phyloP scores from a whole-genome alignment of 306 rosid species.

The Prinsepia uniflora region DNA sequence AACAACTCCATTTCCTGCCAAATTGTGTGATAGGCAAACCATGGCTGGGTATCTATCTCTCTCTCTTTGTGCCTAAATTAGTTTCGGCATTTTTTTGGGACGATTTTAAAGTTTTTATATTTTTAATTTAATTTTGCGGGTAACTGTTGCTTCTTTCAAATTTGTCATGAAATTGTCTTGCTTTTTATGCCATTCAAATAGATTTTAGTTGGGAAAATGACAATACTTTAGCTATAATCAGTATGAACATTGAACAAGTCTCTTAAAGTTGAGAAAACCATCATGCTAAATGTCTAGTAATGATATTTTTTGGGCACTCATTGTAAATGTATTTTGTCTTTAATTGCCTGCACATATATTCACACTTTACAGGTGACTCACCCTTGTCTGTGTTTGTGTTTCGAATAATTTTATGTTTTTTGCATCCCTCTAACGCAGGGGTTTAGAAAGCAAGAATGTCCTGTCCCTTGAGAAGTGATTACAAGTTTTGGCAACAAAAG shows the following conservation, averaged over 20 bases:
- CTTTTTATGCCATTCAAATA: not conserved
- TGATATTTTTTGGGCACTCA: no score
- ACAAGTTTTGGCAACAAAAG: not conserved
- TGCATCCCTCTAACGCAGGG: no score
- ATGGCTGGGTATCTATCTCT: conserved; percentile 12
- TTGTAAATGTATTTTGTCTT: no score
- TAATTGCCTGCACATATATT: no score
- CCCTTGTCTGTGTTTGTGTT: no score
- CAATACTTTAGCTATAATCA: not conserved
- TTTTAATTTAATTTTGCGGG: not conserved
- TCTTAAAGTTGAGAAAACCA: no score
- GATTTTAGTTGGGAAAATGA: not conserved
- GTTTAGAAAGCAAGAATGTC: not conserved
- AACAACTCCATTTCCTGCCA: conserved; percentile 31
- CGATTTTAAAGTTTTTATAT: no score
- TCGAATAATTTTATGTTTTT: no score
- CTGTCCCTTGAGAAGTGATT: not conserved
- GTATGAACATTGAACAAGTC: not conserved
- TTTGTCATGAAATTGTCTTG: not conserved
- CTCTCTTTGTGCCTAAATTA: not conserved
- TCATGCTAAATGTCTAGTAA: no score
- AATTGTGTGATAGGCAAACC: no score
- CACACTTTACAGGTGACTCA: no score
- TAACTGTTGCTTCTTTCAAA: conserved; percentile 1
- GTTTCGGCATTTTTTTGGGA: not conserved